A percentile compares a stretch with the other conserved stretches of the same genome.
Evolutionary conservation across 2,329 filamentous ascomycete genomes (phyloP).

Genomic region (Monilinia fructigena): DNA sequence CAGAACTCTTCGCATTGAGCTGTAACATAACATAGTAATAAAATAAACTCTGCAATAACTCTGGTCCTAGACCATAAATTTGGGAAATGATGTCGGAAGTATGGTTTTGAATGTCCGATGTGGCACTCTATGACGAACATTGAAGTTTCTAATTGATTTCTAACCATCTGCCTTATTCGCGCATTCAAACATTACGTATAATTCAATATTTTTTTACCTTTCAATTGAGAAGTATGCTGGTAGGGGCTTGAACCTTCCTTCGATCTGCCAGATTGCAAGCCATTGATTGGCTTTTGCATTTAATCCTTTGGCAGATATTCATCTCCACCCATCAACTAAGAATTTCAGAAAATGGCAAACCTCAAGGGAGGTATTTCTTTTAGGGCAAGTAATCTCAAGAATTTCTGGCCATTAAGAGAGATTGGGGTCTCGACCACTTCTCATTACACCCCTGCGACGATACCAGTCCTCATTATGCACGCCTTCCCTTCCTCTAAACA

Average conservation of each 20-base stretch:
- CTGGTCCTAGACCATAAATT: not conserved
- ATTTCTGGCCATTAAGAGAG: constrained; percentile 11
- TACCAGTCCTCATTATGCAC: constrained; percentile 10
- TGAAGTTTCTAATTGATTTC: constrained; percentile 5
- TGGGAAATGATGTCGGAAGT: constrained; percentile 5
- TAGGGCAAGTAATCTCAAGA: constrained; percentile 26
- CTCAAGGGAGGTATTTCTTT: constrained; percentile 28
- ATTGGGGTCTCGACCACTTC: constrained; percentile 5
- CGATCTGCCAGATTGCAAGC: constrained; percentile 27
- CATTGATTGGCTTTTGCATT: constrained; percentile 33
- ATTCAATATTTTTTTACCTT: not conserved
- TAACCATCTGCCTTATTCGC: not conserved
- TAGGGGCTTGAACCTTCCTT: constrained; percentile 14
- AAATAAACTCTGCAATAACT: not conserved
- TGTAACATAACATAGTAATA: constrained; percentile 13
- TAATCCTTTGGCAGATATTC: constrained; percentile 11
- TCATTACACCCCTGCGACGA: constrained; percentile 13
- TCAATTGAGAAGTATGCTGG: constrained; percentile 14
- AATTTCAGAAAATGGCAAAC: constrained; percentile 30
- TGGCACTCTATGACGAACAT: constrained; percentile 18
- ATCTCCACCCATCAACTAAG: not conserved
- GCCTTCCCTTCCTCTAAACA: constrained; percentile 3
- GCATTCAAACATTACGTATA: not conserved
- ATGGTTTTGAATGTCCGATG: constrained; percentile 8
- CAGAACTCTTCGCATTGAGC: not conserved